Conservation (phyloP, 192 early-diverging fungal genomes). For the Coemansia sp. region DNA sequence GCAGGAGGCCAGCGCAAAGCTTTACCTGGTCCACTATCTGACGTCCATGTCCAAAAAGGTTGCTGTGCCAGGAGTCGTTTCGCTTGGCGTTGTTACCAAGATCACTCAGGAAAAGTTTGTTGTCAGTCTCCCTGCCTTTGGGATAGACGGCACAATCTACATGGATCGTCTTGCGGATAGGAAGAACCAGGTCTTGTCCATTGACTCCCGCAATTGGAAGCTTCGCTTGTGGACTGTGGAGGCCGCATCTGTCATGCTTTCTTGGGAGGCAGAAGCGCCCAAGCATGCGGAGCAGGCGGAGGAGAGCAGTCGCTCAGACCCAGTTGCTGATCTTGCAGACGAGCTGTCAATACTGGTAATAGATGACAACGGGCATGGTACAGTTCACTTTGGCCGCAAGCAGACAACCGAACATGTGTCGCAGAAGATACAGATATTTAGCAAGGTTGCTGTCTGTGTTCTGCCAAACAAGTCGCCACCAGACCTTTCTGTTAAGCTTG, state of each 20-base stretch:
- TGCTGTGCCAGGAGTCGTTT: slow-evolving; percentile 40
- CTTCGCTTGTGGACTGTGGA: slow-evolving; percentile 36
- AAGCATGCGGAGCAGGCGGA: not conserved
- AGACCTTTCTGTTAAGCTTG: slow-evolving; percentile 8
- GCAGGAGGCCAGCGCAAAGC: slow-evolving; percentile 86
- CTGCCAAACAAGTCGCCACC: slow-evolving; percentile 13
- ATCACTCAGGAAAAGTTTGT: slow-evolving; percentile 84
- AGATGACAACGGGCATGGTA: slow-evolving; percentile 20
- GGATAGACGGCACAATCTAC: slow-evolving; percentile 86
- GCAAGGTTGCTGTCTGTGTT: slow-evolving; percentile 69
- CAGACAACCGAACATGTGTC: slow-evolving; percentile 29
- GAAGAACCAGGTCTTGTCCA: slow-evolving; percentile 20
- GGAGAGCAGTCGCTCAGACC: not conserved
- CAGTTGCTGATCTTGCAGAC: slow-evolving; percentile 34
- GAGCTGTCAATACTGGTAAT: slow-evolving; percentile 16
- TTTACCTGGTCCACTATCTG: slow-evolving; percentile 85
- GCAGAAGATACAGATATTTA: slow-evolving; percentile 71
- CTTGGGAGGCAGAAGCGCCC: slow-evolving; percentile 18
- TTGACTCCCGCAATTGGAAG: slow-evolving; percentile 24
- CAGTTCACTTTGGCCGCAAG: slow-evolving; percentile 25
- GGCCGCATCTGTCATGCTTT: slow-evolving; percentile 16
- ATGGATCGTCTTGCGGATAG: slow-evolving; percentile 48
- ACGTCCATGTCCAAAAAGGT: slow-evolving; percentile 61
- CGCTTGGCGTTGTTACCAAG: slow-evolving; percentile 64
- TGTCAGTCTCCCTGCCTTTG: slow-evolving; percentile 79